Evolutionary conservation across 2,329 filamentous ascomycete species (phyloP).

Genomic region (Claviceps sp.): DNA sequence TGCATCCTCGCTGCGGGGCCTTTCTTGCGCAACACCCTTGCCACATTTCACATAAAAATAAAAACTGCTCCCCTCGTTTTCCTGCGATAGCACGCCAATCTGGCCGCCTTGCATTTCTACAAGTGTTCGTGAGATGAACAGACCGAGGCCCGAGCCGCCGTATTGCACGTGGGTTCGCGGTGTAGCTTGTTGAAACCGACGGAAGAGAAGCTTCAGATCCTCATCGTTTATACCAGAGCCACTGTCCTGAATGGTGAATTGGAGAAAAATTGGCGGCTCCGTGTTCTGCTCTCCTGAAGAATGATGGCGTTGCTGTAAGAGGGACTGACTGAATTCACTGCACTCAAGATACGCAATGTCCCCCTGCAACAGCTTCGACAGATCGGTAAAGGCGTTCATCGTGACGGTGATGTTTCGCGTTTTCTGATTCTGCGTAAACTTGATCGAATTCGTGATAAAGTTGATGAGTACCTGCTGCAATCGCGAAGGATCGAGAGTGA

Average conservation of each 20-base stretch:
- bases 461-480: conserved; percentile 65
- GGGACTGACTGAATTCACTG: conserved; percentile 14
- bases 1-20: neutral
- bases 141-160: conserved; percentile 52
- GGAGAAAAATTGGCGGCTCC: conserved; percentile 23
- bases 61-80: conserved; percentile 5
- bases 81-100: conserved; percentile 46
- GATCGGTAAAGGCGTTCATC: conserved; percentile 46
- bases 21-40: neutral
- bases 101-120: conserved; percentile 66
- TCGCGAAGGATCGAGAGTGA: conserved; percentile 60
- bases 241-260: conserved; percentile 59
- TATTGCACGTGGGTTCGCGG: conserved; percentile 59
- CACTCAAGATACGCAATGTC: conserved; percentile 34
- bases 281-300: conserved; percentile 30
- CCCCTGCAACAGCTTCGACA: conserved; percentile 24
- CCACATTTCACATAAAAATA: conserved; percentile 3
- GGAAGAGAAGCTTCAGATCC: conserved; percentile 52
- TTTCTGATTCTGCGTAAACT: conserved; percentile 48
- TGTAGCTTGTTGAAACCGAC: conserved; percentile 53
- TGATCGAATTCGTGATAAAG: conserved; percentile 53
- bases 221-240: conserved; percentile 50
- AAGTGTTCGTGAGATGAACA: conserved; percentile 64
- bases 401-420: conserved; percentile 47
- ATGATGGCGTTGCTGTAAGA: neutral